These are phyloP conservation scores for Xylaria castorea DNA, from an alignment of 495 filamentous ascomycete species.

Conservation along the genomic window DNA sequence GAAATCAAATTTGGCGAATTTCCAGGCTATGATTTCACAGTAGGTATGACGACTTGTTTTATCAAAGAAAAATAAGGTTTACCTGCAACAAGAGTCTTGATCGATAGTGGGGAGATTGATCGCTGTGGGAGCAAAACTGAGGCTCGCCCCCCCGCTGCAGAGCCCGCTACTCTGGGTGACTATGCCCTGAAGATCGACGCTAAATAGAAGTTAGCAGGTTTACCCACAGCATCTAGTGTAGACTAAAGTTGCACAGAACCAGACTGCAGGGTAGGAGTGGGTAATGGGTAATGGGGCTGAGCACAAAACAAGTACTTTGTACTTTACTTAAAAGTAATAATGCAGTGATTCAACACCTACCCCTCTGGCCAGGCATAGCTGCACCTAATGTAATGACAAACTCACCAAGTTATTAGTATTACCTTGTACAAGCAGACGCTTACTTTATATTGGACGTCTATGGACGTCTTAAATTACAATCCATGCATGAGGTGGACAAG, in stretches of 20 bases:
- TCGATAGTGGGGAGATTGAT: conserved; percentile 4
- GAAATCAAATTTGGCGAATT: background rate
- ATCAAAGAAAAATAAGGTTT: background rate
- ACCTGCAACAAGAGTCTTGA: background rate
- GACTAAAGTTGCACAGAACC: background rate
- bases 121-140: background rate
- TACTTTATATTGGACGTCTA: no score
- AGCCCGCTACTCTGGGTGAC: background rate
- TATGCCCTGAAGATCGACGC: conserved; percentile 20
- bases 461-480: background rate
- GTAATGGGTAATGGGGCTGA: conserved; percentile 8
- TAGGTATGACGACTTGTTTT: background rate
- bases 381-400: conserved; percentile 1
- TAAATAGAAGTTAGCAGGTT: background rate
- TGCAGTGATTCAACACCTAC: background rate
- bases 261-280: background rate
- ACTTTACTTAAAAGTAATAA: background rate
- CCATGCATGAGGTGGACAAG: background rate
- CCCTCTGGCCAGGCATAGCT: background rate
- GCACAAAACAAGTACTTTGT: background rate
- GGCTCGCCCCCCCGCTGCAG: conserved; percentile 4
- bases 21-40: background rate
- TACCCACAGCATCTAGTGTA: background rate
- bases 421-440: background rate
- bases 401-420: background rate